These are phyloP conservation scores for Diaporthe citriasiana DNA, from an alignment of 2,329 filamentous ascomycete genomes.

Conservation along the genomic window DNA sequence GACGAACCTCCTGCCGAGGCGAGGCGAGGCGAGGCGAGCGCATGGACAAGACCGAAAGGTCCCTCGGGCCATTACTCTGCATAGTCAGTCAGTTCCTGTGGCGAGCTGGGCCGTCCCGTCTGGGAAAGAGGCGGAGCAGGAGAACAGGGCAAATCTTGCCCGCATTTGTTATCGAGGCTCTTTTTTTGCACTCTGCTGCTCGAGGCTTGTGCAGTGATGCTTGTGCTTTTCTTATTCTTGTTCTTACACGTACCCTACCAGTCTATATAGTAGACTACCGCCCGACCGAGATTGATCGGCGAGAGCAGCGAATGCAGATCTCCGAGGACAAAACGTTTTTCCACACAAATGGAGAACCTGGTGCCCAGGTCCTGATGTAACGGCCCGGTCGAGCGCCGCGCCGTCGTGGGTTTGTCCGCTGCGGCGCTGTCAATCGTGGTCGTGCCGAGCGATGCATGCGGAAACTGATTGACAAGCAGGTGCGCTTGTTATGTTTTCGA, in stretches of 20 bases:
- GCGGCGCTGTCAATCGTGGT: background rate
- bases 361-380: background rate
- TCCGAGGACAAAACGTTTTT: conserved; percentile 28
- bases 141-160: conserved; percentile 5
- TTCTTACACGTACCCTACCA: background rate
- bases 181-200: background rate
- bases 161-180: background rate
- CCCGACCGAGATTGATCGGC: background rate
- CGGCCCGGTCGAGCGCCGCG: conserved; percentile 2
- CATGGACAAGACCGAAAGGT: background rate
- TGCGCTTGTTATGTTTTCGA: background rate
- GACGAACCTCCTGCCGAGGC: conserved; percentile 24
- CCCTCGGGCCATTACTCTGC: background rate
- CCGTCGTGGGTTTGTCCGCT: background rate
- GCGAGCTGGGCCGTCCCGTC: conserved; percentile 27
- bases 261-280: background rate
- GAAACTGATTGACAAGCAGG: background rate
- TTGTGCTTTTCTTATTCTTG: background rate
- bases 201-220: background rate
- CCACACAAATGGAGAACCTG: background rate
- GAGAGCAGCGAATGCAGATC: background rate
- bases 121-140: background rate
- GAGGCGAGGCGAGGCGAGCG: conserved; percentile 4
- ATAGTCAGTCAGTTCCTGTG: background rate
- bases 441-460: conserved; percentile 2